phyloP scores from a whole-genome alignment of 306 rosid genomes.

The Prinsepia uniflora region DNA sequence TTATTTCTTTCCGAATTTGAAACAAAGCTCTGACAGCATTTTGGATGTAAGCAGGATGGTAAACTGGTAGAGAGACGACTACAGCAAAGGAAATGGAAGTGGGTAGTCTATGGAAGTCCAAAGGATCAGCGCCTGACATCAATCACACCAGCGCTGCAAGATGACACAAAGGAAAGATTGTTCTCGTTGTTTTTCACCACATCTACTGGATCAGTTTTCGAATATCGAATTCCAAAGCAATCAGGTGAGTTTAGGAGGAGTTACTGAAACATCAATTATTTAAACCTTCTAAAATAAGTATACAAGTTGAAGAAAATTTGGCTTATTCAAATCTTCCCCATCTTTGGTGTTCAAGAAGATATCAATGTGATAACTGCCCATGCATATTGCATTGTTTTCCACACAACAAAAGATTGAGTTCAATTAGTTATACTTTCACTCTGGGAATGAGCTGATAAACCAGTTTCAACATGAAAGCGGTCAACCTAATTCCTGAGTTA shows the following conservation, averaged over 20 bases:
- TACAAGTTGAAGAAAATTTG: neutral
- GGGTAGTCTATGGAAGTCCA: slow-evolving; percentile 83
- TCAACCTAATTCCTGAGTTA: neutral
- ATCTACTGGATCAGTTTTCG: slow-evolving; percentile 65
- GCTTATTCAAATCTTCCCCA: neutral
- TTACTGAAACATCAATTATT: neutral
- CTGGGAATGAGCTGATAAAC: neutral
- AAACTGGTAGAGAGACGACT: slow-evolving; percentile 76
- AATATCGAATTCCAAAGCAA: slow-evolving; percentile 53
- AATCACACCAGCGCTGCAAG: slow-evolving; percentile 47
- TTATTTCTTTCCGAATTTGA: neutral
- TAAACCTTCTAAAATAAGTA: neutral
- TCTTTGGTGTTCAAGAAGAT: neutral
- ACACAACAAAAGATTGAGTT: neutral
- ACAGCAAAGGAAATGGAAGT: slow-evolving; percentile 91
- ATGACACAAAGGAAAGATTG: slow-evolving; percentile 48
- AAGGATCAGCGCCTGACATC: slow-evolving; percentile 64
- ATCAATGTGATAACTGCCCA: neutral
- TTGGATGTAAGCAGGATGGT: slow-evolving; percentile 51
- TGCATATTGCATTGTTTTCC: neutral
- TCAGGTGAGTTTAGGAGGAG: slow-evolving; percentile 44
- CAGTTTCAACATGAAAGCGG: neutral
- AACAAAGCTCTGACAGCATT: neutral
- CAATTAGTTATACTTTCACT: neutral
- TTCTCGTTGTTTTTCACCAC: slow-evolving; percentile 69